Evolutionary conservation across 2,329 filamentous ascomycete species (phyloP).

Genomic region (Beauveria asiatica): DNA sequence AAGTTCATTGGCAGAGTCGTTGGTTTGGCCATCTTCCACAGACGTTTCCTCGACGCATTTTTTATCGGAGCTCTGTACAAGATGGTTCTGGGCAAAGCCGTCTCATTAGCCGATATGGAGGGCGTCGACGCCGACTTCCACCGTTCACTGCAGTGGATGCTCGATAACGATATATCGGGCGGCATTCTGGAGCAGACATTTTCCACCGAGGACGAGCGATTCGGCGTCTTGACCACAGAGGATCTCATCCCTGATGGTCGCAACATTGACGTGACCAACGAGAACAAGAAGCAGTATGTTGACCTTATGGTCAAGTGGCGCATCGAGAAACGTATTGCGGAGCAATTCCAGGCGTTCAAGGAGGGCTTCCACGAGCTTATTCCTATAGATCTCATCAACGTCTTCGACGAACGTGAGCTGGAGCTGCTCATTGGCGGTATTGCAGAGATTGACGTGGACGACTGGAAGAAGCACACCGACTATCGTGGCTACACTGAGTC

Average conservation of each 20-base stretch:
- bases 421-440: slow-evolving; percentile 97
- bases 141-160: slow-evolving; percentile 90
- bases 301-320: slow-evolving; percentile 99
- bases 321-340: slow-evolving; percentile 95
- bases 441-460: slow-evolving; percentile 98
- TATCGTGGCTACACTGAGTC: slow-evolving; percentile 97
- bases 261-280: slow-evolving; percentile 92
- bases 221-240: slow-evolving; percentile 88
- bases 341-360: slow-evolving; percentile 97
- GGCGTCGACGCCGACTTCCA: slow-evolving; percentile 98
- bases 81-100: slow-evolving; percentile 94
- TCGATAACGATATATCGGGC: slow-evolving; percentile 92
- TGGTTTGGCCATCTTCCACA: slow-evolving; percentile 93
- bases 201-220: slow-evolving; percentile 93
- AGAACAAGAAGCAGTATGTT: slow-evolving; percentile 98
- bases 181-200: slow-evolving; percentile 94
- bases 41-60: slow-evolving; percentile 94
- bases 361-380: slow-evolving; percentile 97
- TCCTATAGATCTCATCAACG: slow-evolving; percentile 90
- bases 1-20: slow-evolving; percentile 98
- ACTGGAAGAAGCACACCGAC: slow-evolving; percentile 99
- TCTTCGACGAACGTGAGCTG: slow-evolving; percentile 95
- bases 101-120: slow-evolving; percentile 91
- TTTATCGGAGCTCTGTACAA: slow-evolving; percentile 99
- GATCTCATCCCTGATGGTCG: slow-evolving; percentile 86